Evolutionary conservation across 345 rosid species (phyloP).

Genomic region (Eucalyptus globulus): DNA sequence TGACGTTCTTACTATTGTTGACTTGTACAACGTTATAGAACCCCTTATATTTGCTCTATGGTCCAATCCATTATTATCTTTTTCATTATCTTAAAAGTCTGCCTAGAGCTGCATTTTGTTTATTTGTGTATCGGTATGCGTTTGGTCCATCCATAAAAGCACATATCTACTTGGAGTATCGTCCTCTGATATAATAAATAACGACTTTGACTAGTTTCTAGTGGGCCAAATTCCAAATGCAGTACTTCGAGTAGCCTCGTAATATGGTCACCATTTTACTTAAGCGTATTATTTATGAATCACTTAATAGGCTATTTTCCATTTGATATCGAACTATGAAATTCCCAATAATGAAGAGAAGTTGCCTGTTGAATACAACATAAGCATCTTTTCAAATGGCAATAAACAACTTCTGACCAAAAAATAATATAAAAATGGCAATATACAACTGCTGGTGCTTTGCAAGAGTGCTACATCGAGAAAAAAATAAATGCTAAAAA

Average conservation of each 20-base stretch:
- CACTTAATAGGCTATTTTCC: fast-evolving
- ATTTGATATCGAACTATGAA: not conserved
- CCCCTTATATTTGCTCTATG: fast-evolving
- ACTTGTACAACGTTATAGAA: fast-evolving
- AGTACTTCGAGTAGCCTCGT: fast-evolving
- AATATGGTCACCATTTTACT: not conserved
- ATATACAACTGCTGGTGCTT: fast-evolving
- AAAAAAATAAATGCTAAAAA: not conserved
- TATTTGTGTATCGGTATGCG: no score
- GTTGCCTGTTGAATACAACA: not conserved
- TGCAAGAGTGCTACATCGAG: not conserved
- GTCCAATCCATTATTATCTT: not conserved
- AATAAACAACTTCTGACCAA: no score
- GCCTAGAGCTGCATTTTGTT: fast-evolving
- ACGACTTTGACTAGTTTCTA: not conserved
- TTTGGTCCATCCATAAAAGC: not conserved
- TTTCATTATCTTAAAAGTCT: not conserved
- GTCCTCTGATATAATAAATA: not conserved
- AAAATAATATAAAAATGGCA: not conserved
- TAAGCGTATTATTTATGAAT: not conserved
- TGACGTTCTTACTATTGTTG: not conserved
- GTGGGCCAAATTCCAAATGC: not conserved
- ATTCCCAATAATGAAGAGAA: not conserved
- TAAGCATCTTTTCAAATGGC: not conserved
- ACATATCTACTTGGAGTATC: fast-evolving